Base-by-base conservation (phyloP, 2,329 filamentous ascomycete species). In the Waltergamsia citrina region DNA sequence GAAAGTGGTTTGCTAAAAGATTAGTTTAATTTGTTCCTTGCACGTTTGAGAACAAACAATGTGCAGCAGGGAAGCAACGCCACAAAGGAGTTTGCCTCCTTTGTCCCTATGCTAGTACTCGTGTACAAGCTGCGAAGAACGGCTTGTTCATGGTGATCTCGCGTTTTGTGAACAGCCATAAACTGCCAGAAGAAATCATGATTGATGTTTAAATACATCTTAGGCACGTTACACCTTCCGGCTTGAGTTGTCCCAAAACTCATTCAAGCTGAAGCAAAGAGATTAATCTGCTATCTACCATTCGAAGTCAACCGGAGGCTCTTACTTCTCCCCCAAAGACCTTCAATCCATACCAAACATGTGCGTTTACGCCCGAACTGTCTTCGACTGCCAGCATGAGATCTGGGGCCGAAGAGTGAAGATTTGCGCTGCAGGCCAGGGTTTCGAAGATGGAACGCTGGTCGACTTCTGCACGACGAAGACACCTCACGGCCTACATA, bases 381-480 rank as follows among this genome's bases (percentile, higher is more conserved):
- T 50, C 22, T 55, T 49, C 33, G 19, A 19, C 20, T 54, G 52
- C 44, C 16, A 29, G 5, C 51, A 56, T 38, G 32, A 43, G 19
- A 21, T 35, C 20, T 52, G 47, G 53, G 48, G 52, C 21, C 38
- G 40, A 11, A 39, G 44, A 16, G 36, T 48, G 17, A 47, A 40
- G 32, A 32, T 25, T 4, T 56, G 51, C 35, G 21, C 34, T 18
- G 33, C 32, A 3, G 42, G 38, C 22, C 20, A 46, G 12, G 38
- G 43, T 29, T 42, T 42, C 33, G 19, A 25, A 10, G 33, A 16
- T 9, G 41, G 35, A 25, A 28, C 31, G 4, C 22, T 36, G 7
- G n/a, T 30, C 2, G 14, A 35, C 17, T 38, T 43, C 29, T 55
- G 53, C 39, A 25, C 17, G 12, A 20, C 33, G 8, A 36, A 42